Percentiles rank a stretch among this genome's conserved stretches.
phyloP scores from a whole-genome alignment of 2,329 filamentous ascomycete genomes.

The Microdochium paspali region DNA sequence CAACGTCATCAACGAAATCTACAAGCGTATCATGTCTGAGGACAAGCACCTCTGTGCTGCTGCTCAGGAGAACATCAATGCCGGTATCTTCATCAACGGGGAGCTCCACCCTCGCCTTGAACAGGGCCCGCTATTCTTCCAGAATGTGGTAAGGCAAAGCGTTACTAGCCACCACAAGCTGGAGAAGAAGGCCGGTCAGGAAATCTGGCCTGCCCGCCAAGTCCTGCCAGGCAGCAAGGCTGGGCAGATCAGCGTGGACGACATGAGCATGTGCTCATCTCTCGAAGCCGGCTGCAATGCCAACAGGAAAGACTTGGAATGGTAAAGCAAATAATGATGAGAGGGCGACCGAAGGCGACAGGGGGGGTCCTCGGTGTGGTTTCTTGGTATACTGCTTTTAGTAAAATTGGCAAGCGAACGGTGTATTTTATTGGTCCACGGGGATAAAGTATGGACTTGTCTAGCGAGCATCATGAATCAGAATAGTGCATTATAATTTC shows the following conservation, averaged over 20 bases:
- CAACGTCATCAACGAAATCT: constrained; percentile 45
- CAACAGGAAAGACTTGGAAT: not conserved
- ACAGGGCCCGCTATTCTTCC: constrained; percentile 48
- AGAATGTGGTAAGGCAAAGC: constrained; percentile 37
- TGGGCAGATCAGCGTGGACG: not conserved
- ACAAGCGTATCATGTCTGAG: constrained; percentile 55
- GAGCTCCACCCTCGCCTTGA: constrained; percentile 53
- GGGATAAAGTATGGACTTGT: too few relatives aligned
- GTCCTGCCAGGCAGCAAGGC: constrained; percentile 19
- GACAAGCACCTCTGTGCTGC: constrained; percentile 53
- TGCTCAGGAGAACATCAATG: constrained; percentile 51
- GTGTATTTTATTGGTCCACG: too few relatives aligned
- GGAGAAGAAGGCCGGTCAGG: constrained; percentile 31
- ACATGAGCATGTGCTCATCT: not conserved
- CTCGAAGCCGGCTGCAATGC: not conserved
- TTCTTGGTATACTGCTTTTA: not conserved
- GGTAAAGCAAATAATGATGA: not conserved
- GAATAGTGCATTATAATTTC: too few relatives aligned
- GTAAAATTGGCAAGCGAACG: too few relatives aligned
- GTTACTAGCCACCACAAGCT: constrained; percentile 35
- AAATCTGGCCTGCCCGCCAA: constrained; percentile 42
- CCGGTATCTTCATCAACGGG: constrained; percentile 52
- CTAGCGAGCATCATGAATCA: too few relatives aligned
- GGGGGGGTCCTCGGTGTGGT: not conserved
- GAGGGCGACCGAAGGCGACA: not conserved